Evolutionary conservation across 208 protist genomes (phyloP), one percentile per base, ranked within the genome.

Genomic region (Leptomonas pyrrhocoris): DNA sequence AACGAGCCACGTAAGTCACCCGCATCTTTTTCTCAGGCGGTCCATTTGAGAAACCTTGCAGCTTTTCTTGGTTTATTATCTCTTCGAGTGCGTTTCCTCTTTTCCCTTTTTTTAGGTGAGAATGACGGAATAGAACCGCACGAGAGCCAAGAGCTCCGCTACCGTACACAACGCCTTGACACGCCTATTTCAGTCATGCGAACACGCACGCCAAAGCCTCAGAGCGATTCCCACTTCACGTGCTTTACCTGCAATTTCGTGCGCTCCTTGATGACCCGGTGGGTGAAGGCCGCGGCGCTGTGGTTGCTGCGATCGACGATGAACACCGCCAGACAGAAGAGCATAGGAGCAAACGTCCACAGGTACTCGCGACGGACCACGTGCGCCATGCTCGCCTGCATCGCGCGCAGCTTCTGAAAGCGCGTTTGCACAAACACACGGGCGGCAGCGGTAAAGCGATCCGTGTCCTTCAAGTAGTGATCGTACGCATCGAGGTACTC

Each of bases 231-330:
- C 70, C 70, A 75, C 68, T 73, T 69, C 2, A 79, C 78, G 28
- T 72, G 62, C 73, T 87, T 84, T 12, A 85, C 68, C 11, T 74
- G 66, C 28, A 76, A 51, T 28, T 82, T 72, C 4, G 79, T 70
- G 34, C 81, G 73, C 59, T 86, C 73, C 50, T 84, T 86, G 1
- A 86, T 58, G 9, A 74, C 40, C 13, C 67, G 46, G 42, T 86
- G 83, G 9, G 80, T 82, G 31, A 77, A 49, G 28, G 67, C 63
- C 13, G 86, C 86, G 49, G 65, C 83, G 21, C 27, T 68, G 30
- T 79, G 74, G 57, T 92, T 74, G n/a, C 53, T 74, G 45, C 74
- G 59, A 53, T 92, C 86, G 2, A 72, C 46, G 50, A 92, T 74
- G 38, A 86, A 86, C 8, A 92, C 42, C 11, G 63, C 68, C 27